Evolutionary conservation across 345 rosid species (phyloP).

Genomic region (Barbarea vulgaris): DNA sequence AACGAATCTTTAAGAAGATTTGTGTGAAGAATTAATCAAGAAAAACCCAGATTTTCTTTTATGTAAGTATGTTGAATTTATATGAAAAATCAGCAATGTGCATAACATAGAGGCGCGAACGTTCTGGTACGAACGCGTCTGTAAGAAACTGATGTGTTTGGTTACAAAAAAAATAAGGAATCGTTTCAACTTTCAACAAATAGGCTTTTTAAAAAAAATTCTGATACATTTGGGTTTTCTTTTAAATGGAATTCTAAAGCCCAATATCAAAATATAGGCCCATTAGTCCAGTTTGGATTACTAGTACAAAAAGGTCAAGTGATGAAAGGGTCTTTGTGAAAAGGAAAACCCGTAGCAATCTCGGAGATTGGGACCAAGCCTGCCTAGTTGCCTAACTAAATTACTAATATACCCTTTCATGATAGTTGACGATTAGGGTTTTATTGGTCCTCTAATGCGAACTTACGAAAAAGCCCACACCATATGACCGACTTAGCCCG

Average conservation of each 20-base stretch:
- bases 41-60: neutral
- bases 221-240: neutral
- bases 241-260: neutral
- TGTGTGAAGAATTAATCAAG: too few species aligned
- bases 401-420: neutral
- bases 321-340: neutral
- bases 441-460: neutral
- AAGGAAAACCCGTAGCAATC: neutral
- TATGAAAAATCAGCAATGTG: neutral
- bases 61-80: neutral
- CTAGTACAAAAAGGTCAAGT: neutral
- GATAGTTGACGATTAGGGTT: constrained; percentile 18
- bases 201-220: neutral
- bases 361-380: constrained; percentile 8
- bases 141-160: neutral
- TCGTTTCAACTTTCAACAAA: neutral
- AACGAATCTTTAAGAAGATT: neutral
- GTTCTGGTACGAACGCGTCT: constrained; percentile 3
- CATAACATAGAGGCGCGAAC: constrained; percentile 10
- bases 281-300: neutral
- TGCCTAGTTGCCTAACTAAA: neutral
- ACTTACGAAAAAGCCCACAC: constrained; percentile 14
- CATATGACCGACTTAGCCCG: constrained; percentile 28
- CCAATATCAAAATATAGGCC: neutral
- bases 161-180: neutral